phyloP scores from a whole-genome alignment of 2,329 filamentous ascomycete species.

The Drechslera avenae region DNA sequence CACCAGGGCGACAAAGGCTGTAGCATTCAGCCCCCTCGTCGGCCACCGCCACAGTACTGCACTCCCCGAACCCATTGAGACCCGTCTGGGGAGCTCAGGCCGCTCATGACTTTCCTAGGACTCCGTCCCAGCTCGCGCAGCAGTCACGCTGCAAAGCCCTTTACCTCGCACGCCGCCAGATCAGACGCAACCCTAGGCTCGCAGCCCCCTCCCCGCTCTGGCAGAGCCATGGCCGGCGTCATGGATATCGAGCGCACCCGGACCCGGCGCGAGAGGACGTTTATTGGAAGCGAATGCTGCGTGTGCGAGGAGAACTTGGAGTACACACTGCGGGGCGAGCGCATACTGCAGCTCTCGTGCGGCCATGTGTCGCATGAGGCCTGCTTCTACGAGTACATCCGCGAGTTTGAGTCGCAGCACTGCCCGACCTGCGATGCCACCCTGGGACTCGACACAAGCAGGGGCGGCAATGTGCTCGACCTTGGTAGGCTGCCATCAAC shows the following conservation, averaged over 20 bases:
- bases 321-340: slow-evolving; percentile 90
- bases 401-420: slow-evolving; percentile 89
- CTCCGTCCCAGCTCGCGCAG: slow-evolving; percentile 46
- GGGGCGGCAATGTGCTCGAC: slow-evolving; percentile 83
- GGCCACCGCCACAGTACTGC: slow-evolving; percentile 41
- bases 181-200: slow-evolving; percentile 36
- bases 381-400: slow-evolving; percentile 98
- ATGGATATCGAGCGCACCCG: slow-evolving; percentile 78
- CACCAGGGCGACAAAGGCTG: slow-evolving; percentile 38
- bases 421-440: slow-evolving; percentile 94
- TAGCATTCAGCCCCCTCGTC: slow-evolving; percentile 42
- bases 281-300: slow-evolving; percentile 91
- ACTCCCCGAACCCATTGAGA: slow-evolving; percentile 31
- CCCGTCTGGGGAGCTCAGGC: slow-evolving; percentile 44
- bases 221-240: slow-evolving; percentile 63
- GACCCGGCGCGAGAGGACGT: slow-evolving; percentile 86
- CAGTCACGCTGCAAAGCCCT: slow-evolving; percentile 31
- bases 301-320: slow-evolving; percentile 97
- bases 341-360: slow-evolving; percentile 94
- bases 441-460: slow-evolving; percentile 86
- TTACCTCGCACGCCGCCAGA: slow-evolving; percentile 27
- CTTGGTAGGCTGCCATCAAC: slow-evolving; percentile 66
- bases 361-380: slow-evolving; percentile 97
- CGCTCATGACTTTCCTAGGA: slow-evolving; percentile 50
- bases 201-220: slow-evolving; percentile 39